Conservation (phyloP, 2,329 filamentous ascomycete genomes). For the Penicillium vulpinum region DNA sequence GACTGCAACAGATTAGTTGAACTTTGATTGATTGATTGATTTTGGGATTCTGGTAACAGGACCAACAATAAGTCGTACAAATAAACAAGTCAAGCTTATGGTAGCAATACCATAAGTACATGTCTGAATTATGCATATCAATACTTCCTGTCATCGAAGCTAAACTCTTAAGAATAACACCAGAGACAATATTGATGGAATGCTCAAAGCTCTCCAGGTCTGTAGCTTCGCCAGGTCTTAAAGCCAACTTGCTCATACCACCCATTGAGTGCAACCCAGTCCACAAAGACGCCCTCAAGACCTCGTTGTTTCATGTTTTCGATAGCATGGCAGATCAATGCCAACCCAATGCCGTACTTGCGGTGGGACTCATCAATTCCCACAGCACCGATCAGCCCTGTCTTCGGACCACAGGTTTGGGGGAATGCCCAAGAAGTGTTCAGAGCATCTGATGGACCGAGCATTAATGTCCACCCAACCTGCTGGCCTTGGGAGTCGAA, state of each 20-base stretch:
- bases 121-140: neutral
- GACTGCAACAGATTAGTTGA: too few species aligned
- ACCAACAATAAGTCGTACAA: neutral
- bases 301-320: constrained; percentile 46
- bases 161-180: neutral
- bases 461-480: constrained; percentile 50
- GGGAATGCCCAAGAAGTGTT: constrained; percentile 44
- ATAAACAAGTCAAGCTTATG: neutral
- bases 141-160: neutral
- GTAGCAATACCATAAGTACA: neutral
- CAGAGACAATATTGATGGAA: neutral
- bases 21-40: constrained; percentile 14
- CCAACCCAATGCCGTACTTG: constrained; percentile 44
- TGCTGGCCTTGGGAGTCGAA: constrained; percentile 41
- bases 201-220: constrained; percentile 29
- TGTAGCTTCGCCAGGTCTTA: constrained; percentile 42
- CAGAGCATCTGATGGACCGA: constrained; percentile 33
- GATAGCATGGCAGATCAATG: constrained; percentile 46
- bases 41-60: neutral
- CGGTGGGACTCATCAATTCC: constrained; percentile 43
- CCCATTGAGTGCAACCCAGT: constrained; percentile 46
- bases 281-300: constrained; percentile 46
- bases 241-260: constrained; percentile 50
- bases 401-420: constrained; percentile 41
- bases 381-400: constrained; percentile 48